These are phyloP conservation scores for Alternaria arbusti DNA, from an alignment of 2,329 filamentous ascomycete species.

Conservation along the genomic window DNA sequence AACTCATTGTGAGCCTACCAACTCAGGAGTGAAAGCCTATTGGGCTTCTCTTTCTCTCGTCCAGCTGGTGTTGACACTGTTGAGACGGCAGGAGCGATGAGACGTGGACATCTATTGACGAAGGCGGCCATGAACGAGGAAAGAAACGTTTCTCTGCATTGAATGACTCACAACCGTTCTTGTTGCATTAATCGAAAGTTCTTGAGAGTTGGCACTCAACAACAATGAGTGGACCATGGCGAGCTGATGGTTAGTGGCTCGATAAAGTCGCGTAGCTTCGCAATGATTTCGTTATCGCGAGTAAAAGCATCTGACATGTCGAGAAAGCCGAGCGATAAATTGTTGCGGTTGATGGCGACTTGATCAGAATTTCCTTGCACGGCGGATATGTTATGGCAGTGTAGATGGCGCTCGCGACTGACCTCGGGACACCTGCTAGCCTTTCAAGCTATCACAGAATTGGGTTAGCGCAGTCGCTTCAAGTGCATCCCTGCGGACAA, in stretches of 20 bases:
- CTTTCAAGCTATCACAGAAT: neutral
- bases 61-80: neutral
- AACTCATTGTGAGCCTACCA: neutral
- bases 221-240: too few species aligned
- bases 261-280: neutral
- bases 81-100: neutral
- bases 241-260: neutral
- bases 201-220: too few species aligned
- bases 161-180: too few species aligned
- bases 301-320: neutral
- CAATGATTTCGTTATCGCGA: neutral
- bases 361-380: neutral
- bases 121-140: too few species aligned
- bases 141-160: too few species aligned
- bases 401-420: neutral
- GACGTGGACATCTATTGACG: neutral
- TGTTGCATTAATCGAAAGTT: too few species aligned
- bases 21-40: neutral
- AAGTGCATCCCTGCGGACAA: constrained; percentile 1
- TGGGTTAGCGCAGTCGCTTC: neutral
- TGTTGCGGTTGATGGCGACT: neutral
- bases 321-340: neutral
- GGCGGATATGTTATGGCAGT: neutral
- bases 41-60: neutral
- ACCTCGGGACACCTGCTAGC: neutral